A percentile compares a stretch with the other conserved stretches of the same genome.
Conservation (phyloP, 2,329 filamentous ascomycete genomes). For the Nemania serpens region DNA sequence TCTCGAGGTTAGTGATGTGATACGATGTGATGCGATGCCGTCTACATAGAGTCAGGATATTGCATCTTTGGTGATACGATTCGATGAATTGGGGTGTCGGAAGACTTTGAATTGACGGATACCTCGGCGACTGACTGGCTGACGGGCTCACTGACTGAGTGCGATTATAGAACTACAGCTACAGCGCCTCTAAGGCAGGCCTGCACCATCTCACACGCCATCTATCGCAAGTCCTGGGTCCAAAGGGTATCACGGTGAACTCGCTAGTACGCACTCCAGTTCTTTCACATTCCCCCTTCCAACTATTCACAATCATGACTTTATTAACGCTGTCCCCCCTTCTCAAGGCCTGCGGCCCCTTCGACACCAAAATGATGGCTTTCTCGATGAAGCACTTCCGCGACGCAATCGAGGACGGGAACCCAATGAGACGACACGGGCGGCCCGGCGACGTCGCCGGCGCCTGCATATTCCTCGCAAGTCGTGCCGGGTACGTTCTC, state of each 20-base stretch:
- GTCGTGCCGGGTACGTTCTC: constrained; percentile 61
- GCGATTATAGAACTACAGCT: constrained; percentile 55
- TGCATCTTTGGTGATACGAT: background rate
- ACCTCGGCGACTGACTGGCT: background rate
- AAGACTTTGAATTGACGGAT: background rate
- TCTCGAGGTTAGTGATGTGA: constrained; percentile 48
- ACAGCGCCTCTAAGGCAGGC: constrained; percentile 65
- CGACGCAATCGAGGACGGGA: constrained; percentile 58
- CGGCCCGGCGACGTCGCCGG: constrained; percentile 71
- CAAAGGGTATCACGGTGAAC: constrained; percentile 66
- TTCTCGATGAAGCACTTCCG: constrained; percentile 60
- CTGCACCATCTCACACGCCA: constrained; percentile 66
- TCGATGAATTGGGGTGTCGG: background rate
- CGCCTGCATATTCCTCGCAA: constrained; percentile 71
- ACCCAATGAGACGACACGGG: constrained; percentile 71
- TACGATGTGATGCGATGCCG: too few relatives aligned
- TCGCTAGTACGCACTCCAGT: constrained; percentile 61
- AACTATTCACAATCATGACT: background rate
- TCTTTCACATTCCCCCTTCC: background rate
- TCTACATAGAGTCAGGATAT: too few relatives aligned
- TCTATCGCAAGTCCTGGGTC: constrained; percentile 64
- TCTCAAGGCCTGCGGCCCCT: constrained; percentile 55
- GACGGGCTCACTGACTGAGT: too few relatives aligned
- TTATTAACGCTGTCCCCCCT: background rate
- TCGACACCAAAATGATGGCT: constrained; percentile 71